Evolutionary conservation across 352 stramenopile species (phyloP), one percentile per base, ranked within the genome.

Genomic region (Phytophthora vignae): DNA sequence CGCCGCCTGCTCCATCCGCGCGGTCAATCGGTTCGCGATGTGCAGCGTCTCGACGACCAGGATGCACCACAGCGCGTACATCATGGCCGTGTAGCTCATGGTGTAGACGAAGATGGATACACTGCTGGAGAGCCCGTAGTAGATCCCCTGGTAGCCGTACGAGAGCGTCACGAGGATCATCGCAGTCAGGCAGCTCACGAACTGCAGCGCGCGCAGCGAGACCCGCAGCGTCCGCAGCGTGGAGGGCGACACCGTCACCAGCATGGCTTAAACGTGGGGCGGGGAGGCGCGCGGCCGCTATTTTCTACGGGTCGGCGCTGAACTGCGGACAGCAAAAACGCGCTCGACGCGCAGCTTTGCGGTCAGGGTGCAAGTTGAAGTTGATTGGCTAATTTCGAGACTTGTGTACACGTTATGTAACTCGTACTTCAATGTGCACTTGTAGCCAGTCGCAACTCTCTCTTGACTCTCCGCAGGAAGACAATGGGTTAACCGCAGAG

Each of bases 141-240:
- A 40, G 15, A 44, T 29, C 8, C 53, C 53, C 4, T n/a, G 6
- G 53, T 31, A 58, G 50, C 71, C 69, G 6, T 67, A 79, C 29
- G 71, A 66, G 46, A 76, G 73, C 19, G 58, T 72, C 27, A 65
- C 22, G 21, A 90, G 55, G 50, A 82, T 69, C 55, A 85, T 56
- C 31, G 78, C 80, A 21, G 81, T 55, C 31, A 88, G 66, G 57
- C 74, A 84, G 63, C 68, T 74, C 17, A 79, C n/a, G 64, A 85
- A 77, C 70, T 90, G 78, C 11, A 69, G 10, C 22, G 17, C 74
- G 55, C 74, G 76, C 2, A 69, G 53, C 6, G 55, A 71, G 40
- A 81, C 60, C 17, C 61, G 69, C 38, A 72, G 49, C 56, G 58
- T 67, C 56, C 50, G 38, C 38, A 59, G 9, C 25, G 55, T 69